Base-by-base conservation (phyloP, 176 grass and related monocot species). In the Phyllostachys edulis region DNA sequence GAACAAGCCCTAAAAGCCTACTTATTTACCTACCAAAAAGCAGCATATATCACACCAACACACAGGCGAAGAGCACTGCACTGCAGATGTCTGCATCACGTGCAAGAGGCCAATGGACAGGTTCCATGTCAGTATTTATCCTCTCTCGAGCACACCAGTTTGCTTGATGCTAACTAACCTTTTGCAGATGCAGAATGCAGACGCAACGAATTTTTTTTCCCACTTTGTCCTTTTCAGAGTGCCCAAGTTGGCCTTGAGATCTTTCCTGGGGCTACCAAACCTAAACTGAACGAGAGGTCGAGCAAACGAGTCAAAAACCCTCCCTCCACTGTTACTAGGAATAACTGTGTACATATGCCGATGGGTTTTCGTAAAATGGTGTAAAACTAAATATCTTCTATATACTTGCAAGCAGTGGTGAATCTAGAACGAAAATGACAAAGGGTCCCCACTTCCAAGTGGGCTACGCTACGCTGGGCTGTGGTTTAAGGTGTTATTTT, bases 81-180 rank as follows among this genome's bases (percentile, higher is more conserved):
- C 60, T 18, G 18, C 27, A 67, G 20, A 26, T 27, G 26, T 90
- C 78, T 47, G 14, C 18, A 42, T 89, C 71, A 66, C 55, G 17
- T 73, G 80, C 55, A 49, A 73, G 44, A 83, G 42, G 20, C 55
- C 44, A 70, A 32, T 77, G 82, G 77, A 85, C 82, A 89, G 27
- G 41, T 24, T 85, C 82, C 63, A 89, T 77, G 34, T 76, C 71
- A 77, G 34, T 60, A 89, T 71, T n/a, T 81, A 85, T 89, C 82
- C 77, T 47, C 81, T 32, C 49, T 20, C 23, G 67, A 88, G 56
- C 87, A 83, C 62, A 54, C 65, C 45, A 15, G 68, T 32, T 9
- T 62, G 34, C 49, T 34, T 42, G 18, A 23, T 46, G 24, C 63
- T 73, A 75, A 63, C 62, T 26, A 40, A 80, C 51, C 41, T 85